These are phyloP conservation scores for Cyberlindnera subsufficiens DNA, from an alignment of 805 yeast genomes.

Conservation along the genomic window DNA sequence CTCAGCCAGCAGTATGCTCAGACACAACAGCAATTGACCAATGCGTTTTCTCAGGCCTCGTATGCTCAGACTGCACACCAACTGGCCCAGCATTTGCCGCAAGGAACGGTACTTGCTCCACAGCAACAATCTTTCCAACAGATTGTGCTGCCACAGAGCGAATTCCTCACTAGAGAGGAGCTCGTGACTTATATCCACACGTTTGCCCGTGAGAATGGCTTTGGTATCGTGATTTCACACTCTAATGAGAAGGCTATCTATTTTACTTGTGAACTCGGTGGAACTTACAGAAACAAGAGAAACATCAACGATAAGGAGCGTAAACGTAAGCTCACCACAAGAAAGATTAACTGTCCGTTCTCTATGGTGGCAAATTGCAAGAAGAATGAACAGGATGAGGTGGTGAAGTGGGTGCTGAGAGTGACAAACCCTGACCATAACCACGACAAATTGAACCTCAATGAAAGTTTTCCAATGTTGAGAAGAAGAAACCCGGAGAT, in stretches of 20 bases:
- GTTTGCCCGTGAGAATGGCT: slow-evolving; percentile 26
- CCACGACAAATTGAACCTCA: slow-evolving; percentile 24
- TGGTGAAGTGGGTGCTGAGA: slow-evolving; percentile 22
- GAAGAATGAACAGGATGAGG: slow-evolving; percentile 23
- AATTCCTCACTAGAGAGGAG: slow-evolving; percentile 20
- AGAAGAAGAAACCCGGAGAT: slow-evolving; percentile 28
- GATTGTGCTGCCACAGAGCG: slow-evolving; percentile 21
- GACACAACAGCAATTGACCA: slow-evolving; percentile 9
- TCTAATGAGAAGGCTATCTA: slow-evolving; percentile 27
- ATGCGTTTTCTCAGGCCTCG: slow-evolving; percentile 8
- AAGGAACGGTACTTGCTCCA: slow-evolving; percentile 9
- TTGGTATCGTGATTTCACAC: slow-evolving; percentile 27
- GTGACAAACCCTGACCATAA: slow-evolving; percentile 24
- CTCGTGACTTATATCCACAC: slow-evolving; percentile 22
- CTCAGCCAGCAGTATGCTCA: slow-evolving; percentile 6
- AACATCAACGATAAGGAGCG: slow-evolving; percentile 26
- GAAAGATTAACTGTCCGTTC: slow-evolving; percentile 27
- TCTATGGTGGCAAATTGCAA: slow-evolving; percentile 27
- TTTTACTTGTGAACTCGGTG: slow-evolving; percentile 27
- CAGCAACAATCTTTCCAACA: slow-evolving; percentile 16
- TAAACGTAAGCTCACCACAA: slow-evolving; percentile 24
- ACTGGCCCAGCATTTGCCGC: slow-evolving; percentile 18
- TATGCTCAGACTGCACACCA: slow-evolving; percentile 16
- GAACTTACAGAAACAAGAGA: slow-evolving; percentile 25
- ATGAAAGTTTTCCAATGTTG: slow-evolving; percentile 25